Percentiles rank a stretch among this genome's conserved stretches.
Conservation (phyloP, 495 filamentous ascomycete genomes). For the Xylaria flabelliformis region DNA sequence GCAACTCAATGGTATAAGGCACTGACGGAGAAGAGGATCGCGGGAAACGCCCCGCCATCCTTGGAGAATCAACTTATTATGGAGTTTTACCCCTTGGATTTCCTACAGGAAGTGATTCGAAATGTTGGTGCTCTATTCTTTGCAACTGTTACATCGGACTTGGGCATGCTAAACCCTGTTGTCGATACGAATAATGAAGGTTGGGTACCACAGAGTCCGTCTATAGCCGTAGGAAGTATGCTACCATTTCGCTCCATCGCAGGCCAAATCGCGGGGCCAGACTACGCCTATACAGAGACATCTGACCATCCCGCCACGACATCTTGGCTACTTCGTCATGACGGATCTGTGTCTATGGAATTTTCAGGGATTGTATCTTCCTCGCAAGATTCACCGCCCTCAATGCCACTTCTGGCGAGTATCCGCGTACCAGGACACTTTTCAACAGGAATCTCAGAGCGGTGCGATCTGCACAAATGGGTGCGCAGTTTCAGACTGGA, state of each 20-base stretch:
- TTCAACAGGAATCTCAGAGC: neutral
- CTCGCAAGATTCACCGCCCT: neutral
- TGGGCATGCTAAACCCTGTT: neutral
- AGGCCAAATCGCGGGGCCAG: neutral
- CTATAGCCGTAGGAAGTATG: neutral
- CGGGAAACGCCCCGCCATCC: neutral
- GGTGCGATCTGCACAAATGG: neutral
- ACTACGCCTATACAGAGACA: neutral
- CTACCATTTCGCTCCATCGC: neutral
- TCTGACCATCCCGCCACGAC: neutral
- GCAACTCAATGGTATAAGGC: neutral
- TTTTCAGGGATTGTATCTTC: neutral
- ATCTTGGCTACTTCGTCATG: neutral
- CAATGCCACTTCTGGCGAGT: neutral
- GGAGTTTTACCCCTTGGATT: conserved; percentile 1
- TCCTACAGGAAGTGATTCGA: neutral
- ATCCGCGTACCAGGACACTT: neutral
- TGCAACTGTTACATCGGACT: neutral
- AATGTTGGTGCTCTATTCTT: neutral
- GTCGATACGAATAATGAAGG: neutral
- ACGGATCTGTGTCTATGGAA: neutral
- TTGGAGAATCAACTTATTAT: neutral
- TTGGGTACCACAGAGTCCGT: neutral
- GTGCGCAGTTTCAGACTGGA: neutral
- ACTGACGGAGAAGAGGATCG: neutral